phyloP scores from a whole-genome alignment of 2,329 filamentous ascomycete genomes.

The Mycogone perniciosa region DNA sequence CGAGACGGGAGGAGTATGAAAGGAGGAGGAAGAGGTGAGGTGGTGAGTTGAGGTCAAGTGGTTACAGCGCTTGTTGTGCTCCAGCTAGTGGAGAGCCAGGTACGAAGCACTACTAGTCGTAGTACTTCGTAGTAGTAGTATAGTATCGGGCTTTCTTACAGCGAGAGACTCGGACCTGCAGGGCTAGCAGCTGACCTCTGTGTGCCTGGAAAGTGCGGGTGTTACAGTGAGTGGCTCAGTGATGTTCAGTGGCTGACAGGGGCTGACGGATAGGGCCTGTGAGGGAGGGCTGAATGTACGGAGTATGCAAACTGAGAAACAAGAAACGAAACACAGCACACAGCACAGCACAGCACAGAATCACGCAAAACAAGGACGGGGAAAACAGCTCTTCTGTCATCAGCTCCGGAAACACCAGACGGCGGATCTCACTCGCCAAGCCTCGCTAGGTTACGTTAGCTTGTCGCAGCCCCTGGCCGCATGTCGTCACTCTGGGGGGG shows the following conservation, averaged over 20 bases:
- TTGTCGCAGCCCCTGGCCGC: constrained; percentile 15
- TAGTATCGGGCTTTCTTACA: too few relatives aligned
- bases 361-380: neutral
- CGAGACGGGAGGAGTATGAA: neutral
- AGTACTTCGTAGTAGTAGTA: too few relatives aligned
- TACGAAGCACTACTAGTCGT: too few relatives aligned
- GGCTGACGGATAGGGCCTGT: too few relatives aligned
- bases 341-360: too few relatives aligned
- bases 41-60: neutral
- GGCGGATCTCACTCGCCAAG: too few relatives aligned
- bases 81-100: neutral
- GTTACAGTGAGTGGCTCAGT: neutral
- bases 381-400: neutral
- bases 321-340: too few relatives aligned
- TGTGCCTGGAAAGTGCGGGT: neutral
- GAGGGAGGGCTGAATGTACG: too few relatives aligned
- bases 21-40: neutral
- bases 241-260: neutral
- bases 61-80: neutral
- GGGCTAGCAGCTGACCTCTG: neutral
- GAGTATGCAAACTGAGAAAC: too few relatives aligned
- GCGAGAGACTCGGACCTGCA: too few relatives aligned
- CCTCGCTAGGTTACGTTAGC: neutral
- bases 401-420: too few relatives aligned
- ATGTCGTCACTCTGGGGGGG: constrained; percentile 19